Evolutionary conservation across 306 rosid species (phyloP).

Genomic region (Sphenostylis stenocarpa): DNA sequence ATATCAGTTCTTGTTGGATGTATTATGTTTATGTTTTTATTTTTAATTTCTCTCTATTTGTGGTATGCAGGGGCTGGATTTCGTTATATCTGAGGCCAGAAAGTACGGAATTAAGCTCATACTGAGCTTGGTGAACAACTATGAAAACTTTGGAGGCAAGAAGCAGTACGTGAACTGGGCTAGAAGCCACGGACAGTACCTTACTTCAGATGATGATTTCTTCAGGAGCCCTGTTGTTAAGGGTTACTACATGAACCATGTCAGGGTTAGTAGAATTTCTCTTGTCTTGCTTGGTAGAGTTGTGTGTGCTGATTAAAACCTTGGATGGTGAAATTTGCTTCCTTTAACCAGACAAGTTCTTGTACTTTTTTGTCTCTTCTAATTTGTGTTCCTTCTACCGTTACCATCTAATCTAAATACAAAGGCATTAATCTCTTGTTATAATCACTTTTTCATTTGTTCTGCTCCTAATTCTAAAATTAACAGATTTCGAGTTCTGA

Average conservation of each 20-base stretch:
- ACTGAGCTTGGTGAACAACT: slow-evolving; percentile 89
- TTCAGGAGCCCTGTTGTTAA: slow-evolving; percentile 70
- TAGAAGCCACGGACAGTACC: slow-evolving; percentile 71
- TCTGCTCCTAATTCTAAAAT: not conserved
- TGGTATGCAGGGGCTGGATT: slow-evolving; percentile 78
- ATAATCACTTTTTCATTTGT: not conserved
- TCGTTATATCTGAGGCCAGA: slow-evolving; percentile 83
- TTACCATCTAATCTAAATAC: too few relatives aligned
- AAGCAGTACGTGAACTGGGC: slow-evolving; percentile 98
- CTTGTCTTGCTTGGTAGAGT: not conserved
- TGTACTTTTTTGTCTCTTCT: not conserved
- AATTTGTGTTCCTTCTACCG: not conserved
- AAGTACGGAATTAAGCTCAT: slow-evolving; percentile 79
- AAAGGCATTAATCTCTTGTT: not conserved
- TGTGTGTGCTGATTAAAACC: not conserved
- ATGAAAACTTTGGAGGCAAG: slow-evolving; percentile 87
- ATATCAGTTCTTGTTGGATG: not conserved
- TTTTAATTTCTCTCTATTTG: slow-evolving; percentile 15
- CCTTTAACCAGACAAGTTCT: not conserved
- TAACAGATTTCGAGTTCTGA: slow-evolving; percentile 30
- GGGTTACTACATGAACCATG: slow-evolving; percentile 80
- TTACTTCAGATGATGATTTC: slow-evolving; percentile 88
- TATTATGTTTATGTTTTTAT: not conserved
- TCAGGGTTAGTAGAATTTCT: slow-evolving; percentile 48
- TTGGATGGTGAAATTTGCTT: not conserved